Conservation (phyloP, 495 filamentous ascomycete genomes). For the Collariella sp. region DNA sequence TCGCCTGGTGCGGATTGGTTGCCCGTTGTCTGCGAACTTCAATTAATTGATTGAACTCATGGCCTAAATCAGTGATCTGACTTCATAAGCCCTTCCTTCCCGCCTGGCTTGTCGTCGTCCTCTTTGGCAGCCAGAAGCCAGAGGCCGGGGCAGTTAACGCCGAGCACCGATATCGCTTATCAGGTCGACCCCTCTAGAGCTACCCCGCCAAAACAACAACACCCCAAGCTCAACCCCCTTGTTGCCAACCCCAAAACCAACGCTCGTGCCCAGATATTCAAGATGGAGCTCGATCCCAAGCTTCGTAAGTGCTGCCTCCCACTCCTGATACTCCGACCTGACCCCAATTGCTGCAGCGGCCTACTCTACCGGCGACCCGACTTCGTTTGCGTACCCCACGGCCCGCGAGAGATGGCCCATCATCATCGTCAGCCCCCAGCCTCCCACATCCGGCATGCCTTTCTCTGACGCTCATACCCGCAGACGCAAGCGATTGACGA, state of each 20-base stretch:
- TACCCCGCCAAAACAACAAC: constrained; percentile 10
- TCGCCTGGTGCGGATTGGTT: too few relatives aligned
- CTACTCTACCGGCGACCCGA: constrained; percentile 69
- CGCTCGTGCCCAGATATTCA: background rate
- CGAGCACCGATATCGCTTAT: background rate
- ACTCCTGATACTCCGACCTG: background rate
- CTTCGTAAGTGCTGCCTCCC: background rate
- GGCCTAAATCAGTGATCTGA: too few relatives aligned
- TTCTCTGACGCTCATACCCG: background rate
- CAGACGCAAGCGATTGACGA: constrained; percentile 95
- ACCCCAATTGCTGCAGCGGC: constrained; percentile 44
- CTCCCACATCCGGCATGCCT: background rate
- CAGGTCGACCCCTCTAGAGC: background rate
- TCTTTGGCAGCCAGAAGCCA: background rate
- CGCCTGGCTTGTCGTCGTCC: too few relatives aligned
- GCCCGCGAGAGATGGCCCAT: constrained; percentile 84
- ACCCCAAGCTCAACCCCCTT: background rate
- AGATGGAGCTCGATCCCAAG: constrained; percentile 35
- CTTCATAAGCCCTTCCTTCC: too few relatives aligned
- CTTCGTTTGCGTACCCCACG: constrained; percentile 78
- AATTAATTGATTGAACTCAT: too few relatives aligned
- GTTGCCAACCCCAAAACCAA: background rate
- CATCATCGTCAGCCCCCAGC: constrained; percentile 66
- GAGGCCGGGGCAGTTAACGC: background rate
- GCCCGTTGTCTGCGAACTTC: too few relatives aligned